Evolutionary conservation across 2,329 filamentous ascomycete species (phyloP).

Genomic region (Eutypa lata): DNA sequence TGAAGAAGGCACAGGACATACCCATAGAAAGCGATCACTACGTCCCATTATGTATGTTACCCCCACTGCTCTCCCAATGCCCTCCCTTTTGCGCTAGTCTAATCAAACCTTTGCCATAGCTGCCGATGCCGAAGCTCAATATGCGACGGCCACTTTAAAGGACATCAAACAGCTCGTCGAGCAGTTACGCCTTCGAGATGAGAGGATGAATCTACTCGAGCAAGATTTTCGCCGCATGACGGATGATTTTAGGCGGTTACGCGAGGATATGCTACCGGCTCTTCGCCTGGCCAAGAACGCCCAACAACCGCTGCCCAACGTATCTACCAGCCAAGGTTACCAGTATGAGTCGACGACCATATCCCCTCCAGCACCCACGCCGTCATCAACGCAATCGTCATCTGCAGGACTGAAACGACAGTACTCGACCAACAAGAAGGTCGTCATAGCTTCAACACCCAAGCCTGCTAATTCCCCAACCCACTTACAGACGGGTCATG

Average conservation of each 20-base stretch:
- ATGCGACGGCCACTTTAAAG: slow-evolving; percentile 84
- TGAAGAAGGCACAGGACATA: slow-evolving; percentile 91
- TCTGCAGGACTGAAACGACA: slow-evolving; percentile 63
- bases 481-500: slow-evolving; percentile 65
- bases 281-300: slow-evolving; percentile 89
- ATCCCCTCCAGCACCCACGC: slow-evolving; percentile 56
- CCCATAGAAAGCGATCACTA: slow-evolving; percentile 92
- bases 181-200: slow-evolving; percentile 84
- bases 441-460: slow-evolving; percentile 67
- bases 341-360: slow-evolving; percentile 49
- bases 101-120: slow-evolving; percentile 48
- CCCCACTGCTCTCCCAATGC: slow-evolving; percentile 2
- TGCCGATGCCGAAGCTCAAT: slow-evolving; percentile 82
- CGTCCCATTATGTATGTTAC: slow-evolving; percentile 76
- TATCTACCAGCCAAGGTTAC: slow-evolving; percentile 41
- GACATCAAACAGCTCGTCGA: slow-evolving; percentile 90
- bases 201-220: slow-evolving; percentile 81
- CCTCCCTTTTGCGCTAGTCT: slow-evolving; percentile 2
- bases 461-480: slow-evolving; percentile 71
- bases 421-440: slow-evolving; percentile 68
- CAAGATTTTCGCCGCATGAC: slow-evolving; percentile 78
- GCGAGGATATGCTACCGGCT: slow-evolving; percentile 88
- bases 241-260: slow-evolving; percentile 82
- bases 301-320: slow-evolving; percentile 75
- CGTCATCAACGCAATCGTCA: slow-evolving; percentile 48